Evolutionary conservation across 352 stramenopile genomes (phyloP), one percentile per base, ranked within the genome.

Genomic region (Pythium periplocum): DNA sequence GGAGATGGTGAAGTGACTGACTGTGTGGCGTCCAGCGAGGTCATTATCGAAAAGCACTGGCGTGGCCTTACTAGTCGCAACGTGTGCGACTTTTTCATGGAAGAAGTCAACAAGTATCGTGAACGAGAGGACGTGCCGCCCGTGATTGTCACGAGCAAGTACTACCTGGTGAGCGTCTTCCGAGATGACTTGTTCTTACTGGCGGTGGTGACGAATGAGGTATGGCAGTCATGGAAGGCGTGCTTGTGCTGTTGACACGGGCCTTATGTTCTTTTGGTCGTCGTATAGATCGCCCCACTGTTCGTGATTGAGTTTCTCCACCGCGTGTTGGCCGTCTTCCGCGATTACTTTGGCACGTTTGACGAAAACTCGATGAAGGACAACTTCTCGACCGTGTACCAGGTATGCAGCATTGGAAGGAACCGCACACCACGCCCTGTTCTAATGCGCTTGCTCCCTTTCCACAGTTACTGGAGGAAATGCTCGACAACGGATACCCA

Each of bases 11-110:
- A 26, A 26, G 35, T 32, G 31, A 45, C 36, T 77, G 37, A 63
- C 40, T 60, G 39, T 35, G 11, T 48, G 10, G 33, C 45, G 42
- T 55, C 11, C 59, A 95, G 86, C 60, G 96, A 99, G 78, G 88
- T 98, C 46, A 88, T 99, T 58, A 98, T 99, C 64, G 97, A 99
- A 75, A 98, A 98, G 64, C 97, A 99, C 71, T 99, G 97, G 87
- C 92, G 96, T 32, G 94, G 89, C 3, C 80, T 97, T 47, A 98
- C 94, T 34, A 95, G 78, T 54, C 90, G 97, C 54, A 96, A 90
- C 55, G 86, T 98, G 48, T 98, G 96, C 71, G 96, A 99, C 56
- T 97, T 97, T 64, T 99, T 99, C 78, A 98, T 98, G 95, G 90
- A 98, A 54, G 85, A 97, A 58, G 95, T 96, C 63, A 98, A 89